phyloP scores from a whole-genome alignment of 1,284 basidiomycete species.

The Cryptococcus sp. region DNA sequence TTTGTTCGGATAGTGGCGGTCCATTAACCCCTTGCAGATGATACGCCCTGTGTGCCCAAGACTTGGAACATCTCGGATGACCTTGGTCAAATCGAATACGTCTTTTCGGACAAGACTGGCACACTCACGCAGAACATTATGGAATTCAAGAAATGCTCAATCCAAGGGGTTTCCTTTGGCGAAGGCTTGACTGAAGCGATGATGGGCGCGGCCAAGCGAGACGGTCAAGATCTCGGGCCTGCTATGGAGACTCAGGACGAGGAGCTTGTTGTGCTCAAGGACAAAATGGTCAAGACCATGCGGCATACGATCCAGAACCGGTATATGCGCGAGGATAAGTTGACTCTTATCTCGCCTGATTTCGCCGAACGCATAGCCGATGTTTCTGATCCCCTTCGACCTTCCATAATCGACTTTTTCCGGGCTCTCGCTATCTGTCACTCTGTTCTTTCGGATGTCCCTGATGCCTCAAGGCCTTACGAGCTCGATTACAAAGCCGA shows the following conservation, averaged over 20 bases:
- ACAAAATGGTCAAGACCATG: conserved; percentile 76
- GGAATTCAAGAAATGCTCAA: conserved; percentile 97
- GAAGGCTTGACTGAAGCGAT: conserved; percentile 95
- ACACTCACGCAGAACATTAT: conserved; percentile 95
- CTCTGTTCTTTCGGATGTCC: conserved; percentile 73
- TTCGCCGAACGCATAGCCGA: conserved; percentile 75
- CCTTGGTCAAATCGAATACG: conserved; percentile 95
- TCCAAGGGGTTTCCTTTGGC: conserved; percentile 80
- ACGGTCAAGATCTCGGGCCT: conserved; percentile 66
- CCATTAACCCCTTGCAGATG: conserved; percentile 51
- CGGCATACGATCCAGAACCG: conserved; percentile 80
- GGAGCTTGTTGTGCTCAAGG: conserved; percentile 67
- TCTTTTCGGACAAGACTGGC: conserved; percentile 97
- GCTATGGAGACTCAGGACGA: conserved; percentile 70
- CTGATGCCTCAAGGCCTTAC: conserved; percentile 67
- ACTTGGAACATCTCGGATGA: conserved; percentile 99
- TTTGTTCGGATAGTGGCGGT: not conserved
- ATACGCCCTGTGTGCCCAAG: conserved; percentile 89
- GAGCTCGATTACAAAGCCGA: conserved; percentile 90
- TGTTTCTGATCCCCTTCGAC: conserved; percentile 63
- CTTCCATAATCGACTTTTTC: conserved; percentile 80
- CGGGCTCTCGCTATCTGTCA: conserved; percentile 83
- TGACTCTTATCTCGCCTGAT: conserved; percentile 85
- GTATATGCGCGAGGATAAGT: conserved; percentile 76
- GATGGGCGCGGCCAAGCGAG: conserved; percentile 81